Conservation (phyloP, 1,284 basidiomycete genomes). For the Rhizoctonia solani region DNA sequence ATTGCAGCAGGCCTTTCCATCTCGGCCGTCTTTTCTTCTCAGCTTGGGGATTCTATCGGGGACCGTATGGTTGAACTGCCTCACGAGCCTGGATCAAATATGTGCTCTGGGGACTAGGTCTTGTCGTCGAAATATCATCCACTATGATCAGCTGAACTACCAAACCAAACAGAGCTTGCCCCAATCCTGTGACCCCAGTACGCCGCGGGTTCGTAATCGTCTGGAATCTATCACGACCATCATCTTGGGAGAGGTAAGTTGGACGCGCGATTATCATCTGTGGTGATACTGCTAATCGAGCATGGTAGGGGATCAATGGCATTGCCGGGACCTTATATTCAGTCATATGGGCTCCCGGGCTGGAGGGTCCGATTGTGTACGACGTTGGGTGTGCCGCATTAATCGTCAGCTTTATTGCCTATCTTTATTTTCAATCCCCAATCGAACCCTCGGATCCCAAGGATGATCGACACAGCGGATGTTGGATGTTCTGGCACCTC, state of each 20-base stretch:
- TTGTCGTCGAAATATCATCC: too few relatives aligned
- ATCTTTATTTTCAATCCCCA: constrained; percentile 25
- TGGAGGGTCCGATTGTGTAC: background rate
- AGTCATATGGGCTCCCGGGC: constrained; percentile 11
- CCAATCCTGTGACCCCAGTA: background rate
- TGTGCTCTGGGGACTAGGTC: too few relatives aligned
- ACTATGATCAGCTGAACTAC: too few relatives aligned
- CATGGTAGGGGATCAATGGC: constrained; percentile 23
- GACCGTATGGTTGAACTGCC: too few relatives aligned
- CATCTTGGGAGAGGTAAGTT: constrained; percentile 18
- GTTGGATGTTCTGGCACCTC: background rate
- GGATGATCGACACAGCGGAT: background rate
- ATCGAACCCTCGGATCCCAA: background rate
- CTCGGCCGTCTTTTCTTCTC: too few relatives aligned
- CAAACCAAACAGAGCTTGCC: background rate
- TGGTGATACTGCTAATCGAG: background rate
- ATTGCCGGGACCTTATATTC: constrained; percentile 24
- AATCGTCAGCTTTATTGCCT: constrained; percentile 8
- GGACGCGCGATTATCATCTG: background rate
- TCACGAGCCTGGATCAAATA: too few relatives aligned
- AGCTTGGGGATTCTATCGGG: too few relatives aligned
- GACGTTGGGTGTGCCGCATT: constrained; percentile 2
- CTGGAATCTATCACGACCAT: background rate
- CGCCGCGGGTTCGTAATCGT: background rate
- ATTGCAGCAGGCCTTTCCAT: too few relatives aligned